Base-by-base conservation (phyloP, 2,329 filamentous ascomycete species). In the Chrysoporthe austroafricana region DNA sequence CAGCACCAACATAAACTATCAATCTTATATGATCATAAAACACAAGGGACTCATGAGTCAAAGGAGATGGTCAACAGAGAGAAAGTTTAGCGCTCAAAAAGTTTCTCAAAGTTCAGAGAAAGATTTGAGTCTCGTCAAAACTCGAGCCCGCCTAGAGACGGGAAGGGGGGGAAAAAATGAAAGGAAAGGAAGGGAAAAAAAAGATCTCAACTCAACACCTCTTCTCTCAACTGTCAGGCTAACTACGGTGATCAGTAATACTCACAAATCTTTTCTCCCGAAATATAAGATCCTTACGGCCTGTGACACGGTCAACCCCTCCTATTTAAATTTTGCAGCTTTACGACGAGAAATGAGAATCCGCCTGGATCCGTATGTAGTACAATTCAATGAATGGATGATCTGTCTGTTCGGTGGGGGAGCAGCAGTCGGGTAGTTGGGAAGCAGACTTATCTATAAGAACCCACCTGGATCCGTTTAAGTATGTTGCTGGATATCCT, bases 121-220 rank as follows among this genome's bases (percentile, higher is more conserved):
- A 26, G 26, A 26, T 26, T 26, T 26, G 26, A 26, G 26, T 26
- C 26, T 26, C 26, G 26, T 26, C 26, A 26, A 26, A 26, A 26
- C 26, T 26, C 26, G 26, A 26, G 26, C 26, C 26, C 26, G 26
- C 26, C 26, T 26, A 26, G 26, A 26, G 26, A 26, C 26, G 43
- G 13, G 7, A 13, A 26, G 21, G 2, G n/a, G n/a, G 11, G n/a
- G 1, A 21, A 4, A 44, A 16, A 44, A 13, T 11, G 11, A 54
- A 54, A 32, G 48, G 5, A 21, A 16, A 48, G 8, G 16, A n/a
- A 48, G 4, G 8, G 44, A 14, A 14, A 26, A 52, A 52, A 32
- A 26, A 34, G 50, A 54, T 54, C 50, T 54, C 50, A 54, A 54
- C 26, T 14, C 48, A 52, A 52, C 48, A 32, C 48, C 21, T 52